Conservation (phyloP, 371 early-diverging fungal species). For the Synchytrium microbalum region DNA sequence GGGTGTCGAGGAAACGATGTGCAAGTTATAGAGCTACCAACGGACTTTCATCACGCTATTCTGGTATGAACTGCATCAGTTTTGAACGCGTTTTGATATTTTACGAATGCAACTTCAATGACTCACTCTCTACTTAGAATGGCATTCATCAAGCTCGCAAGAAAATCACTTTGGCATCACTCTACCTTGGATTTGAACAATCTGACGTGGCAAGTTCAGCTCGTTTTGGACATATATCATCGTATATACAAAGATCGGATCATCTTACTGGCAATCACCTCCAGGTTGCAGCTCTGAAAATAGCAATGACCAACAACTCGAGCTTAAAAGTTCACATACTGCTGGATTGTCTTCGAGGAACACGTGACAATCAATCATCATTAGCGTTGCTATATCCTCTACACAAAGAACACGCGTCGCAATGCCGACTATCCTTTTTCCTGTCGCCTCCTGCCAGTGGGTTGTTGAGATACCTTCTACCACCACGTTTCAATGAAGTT, state of each 20-base stretch:
- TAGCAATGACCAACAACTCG: slow-evolving; percentile 45
- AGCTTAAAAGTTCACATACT: slow-evolving; percentile 60
- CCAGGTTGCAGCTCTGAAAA: slow-evolving; percentile 48
- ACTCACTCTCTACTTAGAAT: slow-evolving; percentile 13
- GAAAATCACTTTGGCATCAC: slow-evolving; percentile 72
- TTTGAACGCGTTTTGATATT: neutral
- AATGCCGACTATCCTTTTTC: slow-evolving; percentile 58
- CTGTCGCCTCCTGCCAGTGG: slow-evolving; percentile 79
- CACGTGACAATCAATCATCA: slow-evolving; percentile 63
- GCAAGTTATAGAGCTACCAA: slow-evolving; percentile 21
- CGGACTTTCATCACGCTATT: slow-evolving; percentile 22
- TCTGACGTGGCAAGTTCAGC: slow-evolving; percentile 51
- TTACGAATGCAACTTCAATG: neutral
- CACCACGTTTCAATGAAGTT: slow-evolving; percentile 82
- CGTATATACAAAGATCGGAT: neutral
- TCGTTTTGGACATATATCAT: neutral
- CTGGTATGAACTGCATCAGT: slow-evolving; percentile 1
- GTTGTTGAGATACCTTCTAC: slow-evolving; percentile 58
- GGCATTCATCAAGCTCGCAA: slow-evolving; percentile 53
- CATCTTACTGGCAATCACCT: neutral
- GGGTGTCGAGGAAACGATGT: slow-evolving; percentile 12
- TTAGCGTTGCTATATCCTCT: slow-evolving; percentile 62
- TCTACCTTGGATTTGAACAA: slow-evolving; percentile 83
- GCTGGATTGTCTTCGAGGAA: slow-evolving; percentile 82
- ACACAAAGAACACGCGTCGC: slow-evolving; percentile 53